A percentile compares a stretch with the other conserved stretches of the same genome.
These are phyloP conservation scores for Populus hybrid DNA, from an alignment of 441 rosid species.

Conservation along the genomic window DNA sequence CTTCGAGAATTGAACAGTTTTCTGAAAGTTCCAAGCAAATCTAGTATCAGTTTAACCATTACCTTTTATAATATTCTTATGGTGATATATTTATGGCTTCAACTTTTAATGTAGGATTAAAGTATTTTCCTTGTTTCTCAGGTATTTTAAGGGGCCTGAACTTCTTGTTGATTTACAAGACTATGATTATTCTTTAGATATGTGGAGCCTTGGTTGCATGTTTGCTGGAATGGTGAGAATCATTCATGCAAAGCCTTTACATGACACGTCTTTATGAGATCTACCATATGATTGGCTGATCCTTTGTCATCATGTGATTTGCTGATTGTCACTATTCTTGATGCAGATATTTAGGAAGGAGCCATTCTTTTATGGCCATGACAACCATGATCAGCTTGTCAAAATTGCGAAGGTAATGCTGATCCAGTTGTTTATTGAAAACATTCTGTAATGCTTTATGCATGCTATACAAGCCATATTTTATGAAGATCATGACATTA, in stretches of 20 bases:
- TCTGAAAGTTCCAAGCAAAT: not conserved
- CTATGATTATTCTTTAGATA: constrained; percentile 92
- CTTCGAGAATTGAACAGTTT: too few species aligned
- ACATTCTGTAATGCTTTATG: not conserved
- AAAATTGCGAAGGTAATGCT: constrained; percentile 85
- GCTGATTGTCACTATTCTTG: constrained; percentile 14
- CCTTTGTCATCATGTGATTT: constrained; percentile 2
- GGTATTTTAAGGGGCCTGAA: constrained; percentile 96
- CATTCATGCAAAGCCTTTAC: not conserved
- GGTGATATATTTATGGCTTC: constrained; percentile 10
- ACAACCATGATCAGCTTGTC: constrained; percentile 95
- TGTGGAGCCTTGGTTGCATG: constrained; percentile 99
- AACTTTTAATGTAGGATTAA: constrained; percentile 8
- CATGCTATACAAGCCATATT: not conserved
- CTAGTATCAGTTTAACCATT: not conserved
- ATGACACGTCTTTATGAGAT: not conserved
- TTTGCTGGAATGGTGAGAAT: constrained; percentile 95
- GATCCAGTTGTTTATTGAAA: not conserved
- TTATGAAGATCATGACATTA: not conserved
- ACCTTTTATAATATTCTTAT: not conserved
- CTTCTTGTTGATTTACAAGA: constrained; percentile 93
- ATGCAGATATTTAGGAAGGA: constrained; percentile 86
- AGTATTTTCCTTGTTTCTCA: constrained; percentile 29
- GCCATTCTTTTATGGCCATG: constrained; percentile 96
- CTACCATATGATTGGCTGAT: not conserved